phyloP scores from a whole-genome alignment of 2,329 filamentous ascomycete species.

The Venturia aucupariae region DNA sequence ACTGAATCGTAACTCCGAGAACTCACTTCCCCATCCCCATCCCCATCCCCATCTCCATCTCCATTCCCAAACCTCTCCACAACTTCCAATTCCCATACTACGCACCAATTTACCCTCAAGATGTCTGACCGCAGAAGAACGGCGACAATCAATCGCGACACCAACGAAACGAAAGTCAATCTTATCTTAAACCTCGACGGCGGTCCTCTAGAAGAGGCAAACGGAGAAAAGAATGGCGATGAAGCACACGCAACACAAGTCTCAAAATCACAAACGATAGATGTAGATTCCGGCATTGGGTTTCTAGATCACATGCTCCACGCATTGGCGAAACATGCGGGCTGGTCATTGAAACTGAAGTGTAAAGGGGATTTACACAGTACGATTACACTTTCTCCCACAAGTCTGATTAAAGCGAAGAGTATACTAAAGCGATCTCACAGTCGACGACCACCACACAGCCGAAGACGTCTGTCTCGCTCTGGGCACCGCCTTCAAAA shows the following conservation, averaged over 20 bases:
- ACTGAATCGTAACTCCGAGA: conserved; percentile 2
- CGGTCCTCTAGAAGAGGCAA: conserved; percentile 47
- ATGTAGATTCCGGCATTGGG: conserved; percentile 85
- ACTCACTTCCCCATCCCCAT: neutral
- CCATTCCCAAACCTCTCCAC: neutral
- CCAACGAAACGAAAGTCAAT: conserved; percentile 97
- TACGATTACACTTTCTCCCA: conserved; percentile 37
- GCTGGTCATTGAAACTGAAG: conserved; percentile 78
- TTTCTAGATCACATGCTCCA: conserved; percentile 99
- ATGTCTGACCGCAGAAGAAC: conserved; percentile 45
- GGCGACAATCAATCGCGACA: conserved; percentile 74
- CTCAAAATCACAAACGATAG: conserved; percentile 76
- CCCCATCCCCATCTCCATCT: too few species aligned
- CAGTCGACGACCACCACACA: conserved; percentile 97
- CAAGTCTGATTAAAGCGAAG: too few species aligned
- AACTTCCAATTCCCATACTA: neutral
- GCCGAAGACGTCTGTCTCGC: conserved; percentile 92
- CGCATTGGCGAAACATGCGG: conserved; percentile 88
- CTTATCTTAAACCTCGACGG: conserved; percentile 90
- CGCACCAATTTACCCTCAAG: conserved; percentile 9
- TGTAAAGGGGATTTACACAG: conserved; percentile 88
- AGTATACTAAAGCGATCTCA: neutral
- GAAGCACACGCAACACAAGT: conserved; percentile 68
- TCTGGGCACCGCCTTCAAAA: conserved; percentile 74
- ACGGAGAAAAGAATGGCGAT: conserved; percentile 21